Conservation (phyloP, 169 alveolate genomes). For the Plasmodium knowlesi region DNA sequence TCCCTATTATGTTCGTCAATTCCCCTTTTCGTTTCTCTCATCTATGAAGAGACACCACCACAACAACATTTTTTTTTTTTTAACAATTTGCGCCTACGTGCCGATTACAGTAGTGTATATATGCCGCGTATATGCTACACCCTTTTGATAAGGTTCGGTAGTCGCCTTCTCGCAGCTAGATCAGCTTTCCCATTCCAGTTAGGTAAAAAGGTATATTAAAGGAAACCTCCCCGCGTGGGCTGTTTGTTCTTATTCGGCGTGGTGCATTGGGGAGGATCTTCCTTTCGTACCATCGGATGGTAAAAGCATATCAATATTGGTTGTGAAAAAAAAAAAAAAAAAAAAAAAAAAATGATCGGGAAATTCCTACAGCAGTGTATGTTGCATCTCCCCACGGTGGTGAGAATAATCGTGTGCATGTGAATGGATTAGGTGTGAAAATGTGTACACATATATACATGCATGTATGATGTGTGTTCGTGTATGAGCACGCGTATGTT, state of each 20-base stretch:
- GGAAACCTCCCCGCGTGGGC: neutral
- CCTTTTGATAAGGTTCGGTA: neutral
- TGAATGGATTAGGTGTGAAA: neutral
- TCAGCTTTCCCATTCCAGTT: neutral
- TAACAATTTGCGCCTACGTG: neutral
- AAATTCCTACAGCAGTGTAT: neutral
- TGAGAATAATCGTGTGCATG: neutral
- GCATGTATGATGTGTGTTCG: neutral
- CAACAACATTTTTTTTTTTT: too few relatives aligned
- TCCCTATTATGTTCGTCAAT: neutral
- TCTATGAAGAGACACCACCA: neutral
- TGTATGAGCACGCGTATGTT: neutral
- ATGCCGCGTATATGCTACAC: neutral
- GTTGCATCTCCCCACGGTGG: neutral
- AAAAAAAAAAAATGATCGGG: neutral
- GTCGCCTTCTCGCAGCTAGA: neutral
- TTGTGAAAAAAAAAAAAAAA: neutral
- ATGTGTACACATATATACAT: neutral
- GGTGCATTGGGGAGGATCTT: neutral
- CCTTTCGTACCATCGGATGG: neutral
- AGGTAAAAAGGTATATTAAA: neutral
- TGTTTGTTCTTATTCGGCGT: neutral
- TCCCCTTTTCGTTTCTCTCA: neutral
- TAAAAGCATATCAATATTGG: neutral
- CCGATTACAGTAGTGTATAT: neutral